These are phyloP conservation scores for Nicotiana noctiflora DNA, from an alignment of 257 asterid species.

Conservation along the genomic window DNA sequence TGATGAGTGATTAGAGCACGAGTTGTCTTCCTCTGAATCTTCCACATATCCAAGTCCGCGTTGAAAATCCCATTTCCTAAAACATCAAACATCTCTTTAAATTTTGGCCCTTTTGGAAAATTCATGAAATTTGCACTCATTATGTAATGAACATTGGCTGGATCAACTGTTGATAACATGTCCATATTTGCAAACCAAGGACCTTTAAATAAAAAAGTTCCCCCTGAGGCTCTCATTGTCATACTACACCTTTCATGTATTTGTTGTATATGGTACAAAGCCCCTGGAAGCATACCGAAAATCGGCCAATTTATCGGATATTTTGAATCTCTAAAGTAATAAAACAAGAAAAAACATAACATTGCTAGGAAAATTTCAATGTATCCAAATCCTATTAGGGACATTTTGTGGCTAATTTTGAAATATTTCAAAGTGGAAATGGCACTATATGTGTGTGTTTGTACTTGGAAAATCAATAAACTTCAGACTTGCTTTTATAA, in stretches of 20 bases:
- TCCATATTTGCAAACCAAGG: slow-evolving; percentile 49
- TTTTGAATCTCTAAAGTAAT: slow-evolving; percentile 6
- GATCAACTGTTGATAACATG: slow-evolving; percentile 39
- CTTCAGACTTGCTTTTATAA: background rate
- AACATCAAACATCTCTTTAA: slow-evolving; percentile 43
- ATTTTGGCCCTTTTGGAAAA: slow-evolving; percentile 47
- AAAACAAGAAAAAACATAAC: slow-evolving; percentile 18
- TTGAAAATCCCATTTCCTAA: slow-evolving; percentile 59
- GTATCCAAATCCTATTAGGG: slow-evolving; percentile 7
- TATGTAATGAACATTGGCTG: slow-evolving; percentile 43
- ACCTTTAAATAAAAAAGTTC: slow-evolving; percentile 39
- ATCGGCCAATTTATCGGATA: slow-evolving; percentile 36
- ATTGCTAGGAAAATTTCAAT: slow-evolving; percentile 21
- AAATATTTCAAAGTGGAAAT: background rate
- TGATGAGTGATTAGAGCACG: slow-evolving; percentile 29
- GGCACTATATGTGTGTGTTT: background rate
- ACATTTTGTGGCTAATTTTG: slow-evolving; percentile 11
- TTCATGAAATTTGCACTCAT: slow-evolving; percentile 43
- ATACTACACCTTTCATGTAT: slow-evolving; percentile 27
- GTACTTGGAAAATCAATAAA: background rate
- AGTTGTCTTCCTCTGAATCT: slow-evolving; percentile 32
- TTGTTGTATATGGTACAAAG: slow-evolving; percentile 21
- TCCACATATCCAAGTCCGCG: slow-evolving; percentile 44
- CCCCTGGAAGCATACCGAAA: slow-evolving; percentile 37
- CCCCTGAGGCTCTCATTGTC: slow-evolving; percentile 20